Conservation (phyloP, 106 monocot genomes). For the Dioscorea alata region DNA sequence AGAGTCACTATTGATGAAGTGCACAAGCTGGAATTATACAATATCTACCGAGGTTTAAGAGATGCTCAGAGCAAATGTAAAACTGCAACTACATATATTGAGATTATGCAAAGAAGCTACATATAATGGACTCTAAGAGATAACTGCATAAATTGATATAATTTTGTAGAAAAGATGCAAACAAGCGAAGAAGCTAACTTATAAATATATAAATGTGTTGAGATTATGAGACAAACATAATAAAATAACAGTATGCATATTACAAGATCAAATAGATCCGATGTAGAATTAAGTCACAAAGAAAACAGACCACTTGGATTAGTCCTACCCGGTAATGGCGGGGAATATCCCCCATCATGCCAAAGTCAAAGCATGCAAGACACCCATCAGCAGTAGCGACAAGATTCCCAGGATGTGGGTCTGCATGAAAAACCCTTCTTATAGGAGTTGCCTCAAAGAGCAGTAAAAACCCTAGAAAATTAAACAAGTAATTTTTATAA, state of each 20-base stretch:
- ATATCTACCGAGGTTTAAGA: background rate
- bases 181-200: no score
- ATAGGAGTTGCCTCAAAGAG: conserved; percentile 86
- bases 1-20: conserved; percentile 89
- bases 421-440: conserved; percentile 95
- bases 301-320: conserved; percentile 86
- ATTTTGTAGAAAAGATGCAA: no score
- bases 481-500: background rate
- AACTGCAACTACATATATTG: no score
- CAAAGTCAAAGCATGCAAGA: conserved; percentile 97
- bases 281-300: conserved; percentile 1
- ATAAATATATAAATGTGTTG: no score
- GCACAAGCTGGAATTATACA: conserved; percentile 67
- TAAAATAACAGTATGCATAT: no score
- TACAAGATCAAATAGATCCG: no score
- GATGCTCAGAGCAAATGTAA: no score
- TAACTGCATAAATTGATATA: no score
- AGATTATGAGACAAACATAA: no score
- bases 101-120: no score
- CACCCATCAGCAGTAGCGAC: conserved; percentile 75
- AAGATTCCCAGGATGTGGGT: conserved; percentile 99
- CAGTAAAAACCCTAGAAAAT: conserved; percentile 76
- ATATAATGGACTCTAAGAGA: no score
- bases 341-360: conserved; percentile 99
- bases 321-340: conserved; percentile 98